Base-by-base conservation (phyloP, 176 grass and related monocot species). In the Musa itinerans region DNA sequence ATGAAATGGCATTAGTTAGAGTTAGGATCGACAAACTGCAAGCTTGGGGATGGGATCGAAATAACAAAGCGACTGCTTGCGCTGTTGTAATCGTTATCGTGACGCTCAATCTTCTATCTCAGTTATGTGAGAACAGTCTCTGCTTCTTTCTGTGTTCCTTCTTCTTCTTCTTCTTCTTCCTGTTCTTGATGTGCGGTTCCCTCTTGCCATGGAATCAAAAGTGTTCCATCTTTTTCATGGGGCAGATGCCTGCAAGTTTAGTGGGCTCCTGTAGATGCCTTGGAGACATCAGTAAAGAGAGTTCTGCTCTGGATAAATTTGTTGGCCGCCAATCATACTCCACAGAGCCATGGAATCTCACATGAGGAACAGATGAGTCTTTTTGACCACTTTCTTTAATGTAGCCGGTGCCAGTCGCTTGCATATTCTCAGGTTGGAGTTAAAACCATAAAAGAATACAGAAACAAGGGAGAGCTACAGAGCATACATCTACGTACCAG, bases 301-400 rank as follows among this genome's bases (percentile, higher is more conserved):
- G 22, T 65, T n/a, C 23, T 65, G 63, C 63, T 25, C 25, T 70
- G 11, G 27, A 69, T 69, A 27, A 10, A 19, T 12, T 24, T 50
- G 50, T 70, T 21, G 9, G 48, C 43, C 20, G 10, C 10, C 68
- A 50, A 50, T 51, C 68, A 52, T 52, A 17, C 15, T 29, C 15
- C 48, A 21, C 29, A 27, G 8, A 50, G 10, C n/a, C 19, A 50
- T 19, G 51, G 34, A 70, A 70, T 70, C 68, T 70, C 34, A 20
- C 48, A 21, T 67, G 65, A 67, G 65, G 68, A 51, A 48, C 9
- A 50, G 68, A n/a, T 12, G 68, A 70, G 34, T 23, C 17, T 25
- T 52, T 70, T 70, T 70, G 68, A 70, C 68, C 48, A 70, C 29
- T 43, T 70, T 50, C 8, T 20, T 70, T 50, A 43, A 50, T 65